Evolutionary conservation across 2,329 filamentous ascomycete species (phyloP), one percentile per base, ranked within the genome.

Genomic region (Aspergillus hortae): DNA sequence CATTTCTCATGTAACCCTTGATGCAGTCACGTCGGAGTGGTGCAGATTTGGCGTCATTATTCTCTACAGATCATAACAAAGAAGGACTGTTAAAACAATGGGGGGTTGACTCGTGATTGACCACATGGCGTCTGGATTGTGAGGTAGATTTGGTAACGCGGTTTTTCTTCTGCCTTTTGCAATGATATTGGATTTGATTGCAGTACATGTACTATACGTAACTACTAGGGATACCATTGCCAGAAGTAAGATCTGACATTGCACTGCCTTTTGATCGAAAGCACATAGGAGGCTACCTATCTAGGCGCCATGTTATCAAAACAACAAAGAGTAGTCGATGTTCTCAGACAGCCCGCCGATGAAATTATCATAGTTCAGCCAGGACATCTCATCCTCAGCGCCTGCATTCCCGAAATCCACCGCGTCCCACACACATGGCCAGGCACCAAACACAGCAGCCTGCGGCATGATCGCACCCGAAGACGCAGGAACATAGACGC

Each of bases 351-450:
- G 14, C 47, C 63, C 64, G 1, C 58, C 62, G 7, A 68, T 60
- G 36, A 68, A 67, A 21, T 51, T 62, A 36, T 63, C 59, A 44
- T 67, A 67, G 25, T 57, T 65, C 25, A 57, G 41, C 65, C 65
- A 68, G 1, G 64, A 60, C 23, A 53, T 53, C 45, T 63, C 55
- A 5, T 49, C 41, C 15, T 47, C 58, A 0, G 56, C 12, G 1
- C 51, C 50, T 4, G 53, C 23, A 12, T 47, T 44, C 1, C 41
- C 52, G 23, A 57, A 57, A 49, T 65, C 62, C 27, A 67, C 55
- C 5, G 57, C 53, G 36, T 65, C 64, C 62, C 64, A 65, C 6
- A 65, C 57, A 50, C 55, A 59, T 0, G 61, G 57, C 57, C 58
- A 65, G 4, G 52, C 44, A 1, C 47, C 45, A 30, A 54, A n/a